Evolutionary conservation across 192 early-diverging fungal genomes (phyloP).

Genomic region (Coemansia sp.): DNA sequence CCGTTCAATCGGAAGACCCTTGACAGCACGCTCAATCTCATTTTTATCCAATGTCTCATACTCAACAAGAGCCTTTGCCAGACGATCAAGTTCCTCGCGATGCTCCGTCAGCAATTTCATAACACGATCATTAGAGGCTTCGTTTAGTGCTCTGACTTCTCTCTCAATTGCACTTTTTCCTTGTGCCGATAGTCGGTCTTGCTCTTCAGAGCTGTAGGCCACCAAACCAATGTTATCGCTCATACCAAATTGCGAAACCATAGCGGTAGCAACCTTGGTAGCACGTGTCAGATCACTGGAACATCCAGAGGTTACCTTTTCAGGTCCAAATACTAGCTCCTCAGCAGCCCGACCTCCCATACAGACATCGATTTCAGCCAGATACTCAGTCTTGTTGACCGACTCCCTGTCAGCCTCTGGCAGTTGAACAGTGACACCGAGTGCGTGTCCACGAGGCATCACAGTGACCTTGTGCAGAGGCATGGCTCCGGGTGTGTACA

Average conservation of each 20-base stretch:
- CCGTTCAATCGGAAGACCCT: slow-evolving; percentile 51
- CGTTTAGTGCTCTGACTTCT: slow-evolving; percentile 77
- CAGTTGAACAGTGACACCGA: slow-evolving; percentile 85
- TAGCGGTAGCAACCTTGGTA: slow-evolving; percentile 80
- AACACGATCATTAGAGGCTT: slow-evolving; percentile 68
- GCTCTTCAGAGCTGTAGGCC: slow-evolving; percentile 72
- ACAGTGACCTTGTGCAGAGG: slow-evolving; percentile 98
- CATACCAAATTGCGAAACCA: slow-evolving; percentile 95
- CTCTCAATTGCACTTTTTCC: slow-evolving; percentile 82
- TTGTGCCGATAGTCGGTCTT: slow-evolving; percentile 60
- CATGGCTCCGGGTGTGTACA: slow-evolving; percentile 92
- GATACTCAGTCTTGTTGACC: slow-evolving; percentile 75
- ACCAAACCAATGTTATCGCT: slow-evolving; percentile 88
- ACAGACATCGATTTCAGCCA: slow-evolving; percentile 89
- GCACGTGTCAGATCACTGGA: slow-evolving; percentile 89
- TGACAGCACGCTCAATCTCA: slow-evolving; percentile 68
- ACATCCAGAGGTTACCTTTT: slow-evolving; percentile 93
- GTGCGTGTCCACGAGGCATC: slow-evolving; percentile 84
- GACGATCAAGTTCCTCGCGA: slow-evolving; percentile 81
- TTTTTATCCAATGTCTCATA: slow-evolving; percentile 90
- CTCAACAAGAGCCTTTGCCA: slow-evolving; percentile 91
- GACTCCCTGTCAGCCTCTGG: slow-evolving; percentile 87
- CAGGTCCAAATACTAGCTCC: slow-evolving; percentile 91
- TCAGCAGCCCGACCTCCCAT: slow-evolving; percentile 99
- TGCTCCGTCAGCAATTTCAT: slow-evolving; percentile 67